These are phyloP conservation scores for Hirsutella rhossiliensis DNA, from an alignment of 2,329 filamentous ascomycete species.

Conservation along the genomic window DNA sequence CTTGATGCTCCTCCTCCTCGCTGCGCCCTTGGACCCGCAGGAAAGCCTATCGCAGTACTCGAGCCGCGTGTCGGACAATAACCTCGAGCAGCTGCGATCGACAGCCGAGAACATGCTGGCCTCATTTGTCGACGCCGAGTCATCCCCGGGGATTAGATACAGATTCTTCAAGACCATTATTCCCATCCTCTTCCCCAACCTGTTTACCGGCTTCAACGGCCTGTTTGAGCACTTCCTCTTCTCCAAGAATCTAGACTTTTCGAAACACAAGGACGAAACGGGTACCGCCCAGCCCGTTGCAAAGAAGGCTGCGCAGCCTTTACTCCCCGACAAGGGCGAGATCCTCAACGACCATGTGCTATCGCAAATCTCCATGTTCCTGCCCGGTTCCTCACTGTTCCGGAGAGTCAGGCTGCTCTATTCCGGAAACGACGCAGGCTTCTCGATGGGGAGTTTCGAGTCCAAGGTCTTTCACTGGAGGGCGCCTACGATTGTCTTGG, in stretches of 20 bases:
- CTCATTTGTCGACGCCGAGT: conserved; percentile 54
- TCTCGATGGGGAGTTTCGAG: conserved; percentile 68
- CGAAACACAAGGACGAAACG: conserved; percentile 29
- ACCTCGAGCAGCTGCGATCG: conserved; percentile 44
- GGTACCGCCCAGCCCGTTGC: conserved; percentile 2
- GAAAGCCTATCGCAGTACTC: conserved; percentile 53
- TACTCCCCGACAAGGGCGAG: conserved; percentile 39
- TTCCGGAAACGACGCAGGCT: conserved; percentile 57
- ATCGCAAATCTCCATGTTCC: conserved; percentile 62
- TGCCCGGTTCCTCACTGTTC: conserved; percentile 53
- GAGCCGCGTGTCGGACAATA: conserved; percentile 39
- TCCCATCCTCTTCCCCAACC: conserved; percentile 46
- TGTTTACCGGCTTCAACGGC: conserved; percentile 56
- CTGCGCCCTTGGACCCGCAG: conserved; percentile 52
- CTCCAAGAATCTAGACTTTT: conserved; percentile 57
- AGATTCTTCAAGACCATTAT: conserved; percentile 48
- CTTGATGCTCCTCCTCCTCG: conserved; percentile 56
- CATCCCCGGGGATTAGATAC: conserved; percentile 49
- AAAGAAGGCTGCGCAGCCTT: conserved; percentile 26
- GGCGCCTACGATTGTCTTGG: conserved; percentile 60
- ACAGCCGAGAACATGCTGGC: conserved; percentile 55
- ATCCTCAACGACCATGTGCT: conserved; percentile 54
- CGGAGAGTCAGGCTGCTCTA: conserved; percentile 55
- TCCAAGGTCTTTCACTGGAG: conserved; percentile 67
- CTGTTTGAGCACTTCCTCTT: conserved; percentile 69